phyloP scores from a whole-genome alignment of 208 protist species.

The Acanthamoeba castellanii region DNA sequence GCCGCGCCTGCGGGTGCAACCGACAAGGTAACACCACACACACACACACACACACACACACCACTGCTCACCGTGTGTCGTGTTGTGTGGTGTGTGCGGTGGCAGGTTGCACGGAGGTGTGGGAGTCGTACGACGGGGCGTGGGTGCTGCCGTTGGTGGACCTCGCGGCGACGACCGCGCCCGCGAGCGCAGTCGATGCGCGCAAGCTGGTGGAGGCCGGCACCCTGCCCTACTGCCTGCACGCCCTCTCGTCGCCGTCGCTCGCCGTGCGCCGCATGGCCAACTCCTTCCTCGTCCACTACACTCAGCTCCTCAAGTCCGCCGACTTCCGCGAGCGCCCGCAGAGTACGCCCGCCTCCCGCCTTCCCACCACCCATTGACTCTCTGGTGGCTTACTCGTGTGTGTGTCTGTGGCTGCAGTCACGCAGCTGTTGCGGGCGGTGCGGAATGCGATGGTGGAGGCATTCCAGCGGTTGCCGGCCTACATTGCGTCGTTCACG shows the following conservation, averaged over 20 bases:
- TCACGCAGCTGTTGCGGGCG: not conserved
- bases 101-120: not conserved
- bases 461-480: not conserved
- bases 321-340: slow-evolving; percentile 19
- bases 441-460: slow-evolving; percentile 10
- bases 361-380: not conserved
- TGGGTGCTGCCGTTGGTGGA: not conserved
- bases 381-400: not conserved
- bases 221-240: not conserved
- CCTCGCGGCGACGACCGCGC: not conserved
- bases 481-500: not conserved
- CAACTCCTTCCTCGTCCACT: slow-evolving; percentile 8
- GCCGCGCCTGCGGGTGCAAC: not conserved
- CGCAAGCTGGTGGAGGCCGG: slow-evolving; percentile 10
- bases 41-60: too few species aligned
- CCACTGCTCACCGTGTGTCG: too few species aligned
- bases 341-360: not conserved
- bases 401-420: not conserved
- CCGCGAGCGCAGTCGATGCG: not conserved
- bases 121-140: not conserved
- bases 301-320: not conserved
- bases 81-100: too few species aligned
- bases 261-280: not conserved
- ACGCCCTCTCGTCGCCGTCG: not conserved
- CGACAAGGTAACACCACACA: not conserved